Percentiles rank a stretch among this genome's conserved stretches.
phyloP scores from a whole-genome alignment of 306 rosid species.

The Vachellia collinsii region DNA sequence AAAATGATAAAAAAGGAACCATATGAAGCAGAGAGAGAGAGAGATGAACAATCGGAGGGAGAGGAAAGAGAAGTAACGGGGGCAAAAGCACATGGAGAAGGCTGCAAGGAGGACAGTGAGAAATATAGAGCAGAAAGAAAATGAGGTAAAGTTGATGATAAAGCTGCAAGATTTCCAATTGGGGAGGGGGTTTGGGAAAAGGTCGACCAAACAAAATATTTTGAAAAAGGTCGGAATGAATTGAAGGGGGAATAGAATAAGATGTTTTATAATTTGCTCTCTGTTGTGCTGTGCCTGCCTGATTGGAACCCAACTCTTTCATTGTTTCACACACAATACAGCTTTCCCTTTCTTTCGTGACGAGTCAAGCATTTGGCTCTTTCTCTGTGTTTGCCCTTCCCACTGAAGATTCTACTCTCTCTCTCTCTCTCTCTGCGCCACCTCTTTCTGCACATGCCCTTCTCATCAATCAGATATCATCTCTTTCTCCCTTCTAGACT shows the following conservation, averaged over 20 bases:
- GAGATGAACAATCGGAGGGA: background rate
- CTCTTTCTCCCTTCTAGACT: background rate
- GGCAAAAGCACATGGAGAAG: constrained; percentile 40
- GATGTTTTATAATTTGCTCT: background rate
- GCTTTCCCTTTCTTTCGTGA: constrained; percentile 1
- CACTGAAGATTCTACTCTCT: constrained; percentile 36
- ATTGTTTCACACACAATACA: background rate
- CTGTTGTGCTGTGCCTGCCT: background rate
- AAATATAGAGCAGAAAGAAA: background rate
- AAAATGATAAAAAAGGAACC: background rate
- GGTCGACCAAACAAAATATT: constrained; percentile 34
- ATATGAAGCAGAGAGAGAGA: background rate
- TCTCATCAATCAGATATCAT: background rate
- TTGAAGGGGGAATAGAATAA: background rate
- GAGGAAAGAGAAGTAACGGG: constrained; percentile 31
- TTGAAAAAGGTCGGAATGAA: background rate
- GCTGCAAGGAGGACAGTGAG: background rate
- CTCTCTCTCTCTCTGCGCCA: constrained; percentile 3
- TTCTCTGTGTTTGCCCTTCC: constrained; percentile 43
- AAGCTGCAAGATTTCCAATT: constrained; percentile 46
- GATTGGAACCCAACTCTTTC: constrained; percentile 32
- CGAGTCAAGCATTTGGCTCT: constrained; percentile 37
- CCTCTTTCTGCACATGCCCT: constrained; percentile 40
- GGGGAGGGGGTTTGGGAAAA: constrained; percentile 40
- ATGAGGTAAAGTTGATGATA: constrained; percentile 29